Evolutionary conservation across 176 grass and related monocot species (phyloP), one percentile per base, ranked within the genome.

Genomic region (Areca catechu): DNA sequence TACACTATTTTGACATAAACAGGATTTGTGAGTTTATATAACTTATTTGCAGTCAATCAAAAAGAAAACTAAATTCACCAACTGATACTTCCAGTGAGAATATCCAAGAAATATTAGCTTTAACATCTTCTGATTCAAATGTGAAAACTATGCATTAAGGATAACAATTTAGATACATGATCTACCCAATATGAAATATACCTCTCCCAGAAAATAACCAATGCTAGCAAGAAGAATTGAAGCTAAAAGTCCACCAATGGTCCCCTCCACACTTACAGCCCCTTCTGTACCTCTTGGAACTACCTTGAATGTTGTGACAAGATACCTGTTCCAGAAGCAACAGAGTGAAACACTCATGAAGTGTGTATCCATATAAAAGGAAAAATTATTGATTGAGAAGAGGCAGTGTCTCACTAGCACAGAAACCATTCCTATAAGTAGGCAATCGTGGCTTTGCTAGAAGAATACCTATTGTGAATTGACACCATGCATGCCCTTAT

Each of bases 221-320:
- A 80, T 22, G 77, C 68, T 57, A 55, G 80, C 48, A n/a, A 97
- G 81, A 78, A 97, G 18, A 50, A 70, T 22, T 20, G 93, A 72
- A 63, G 87, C 93, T 53, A 77, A 47, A 60, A 97, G 61, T 72
- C 93, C 93, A 65, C 83, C 78, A 77, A 97, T 19, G 16, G 93
- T 91, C 64, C 87, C 93, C 71, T 97, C 93, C 22, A 88, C 3
- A 71, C 93, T 97, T 61, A 97, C 55, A 56, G 93, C 93, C 58
- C 83, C 93, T 77, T 91, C 83, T 53, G 87, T 91, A 74, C 93
- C 87, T 77, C 72, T 80, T 28, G 93, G 93, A 60, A 91, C 87
- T 74, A 91, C 30, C 85, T 91, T 86, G 65, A 97, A 82, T 49
- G 87, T 91, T 71, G 93, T 88, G 75, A 78, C 78, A 51, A 97